Evolutionary conservation across 345 rosid genomes (phyloP).

Genomic region (Sisymbrium altissimum): DNA sequence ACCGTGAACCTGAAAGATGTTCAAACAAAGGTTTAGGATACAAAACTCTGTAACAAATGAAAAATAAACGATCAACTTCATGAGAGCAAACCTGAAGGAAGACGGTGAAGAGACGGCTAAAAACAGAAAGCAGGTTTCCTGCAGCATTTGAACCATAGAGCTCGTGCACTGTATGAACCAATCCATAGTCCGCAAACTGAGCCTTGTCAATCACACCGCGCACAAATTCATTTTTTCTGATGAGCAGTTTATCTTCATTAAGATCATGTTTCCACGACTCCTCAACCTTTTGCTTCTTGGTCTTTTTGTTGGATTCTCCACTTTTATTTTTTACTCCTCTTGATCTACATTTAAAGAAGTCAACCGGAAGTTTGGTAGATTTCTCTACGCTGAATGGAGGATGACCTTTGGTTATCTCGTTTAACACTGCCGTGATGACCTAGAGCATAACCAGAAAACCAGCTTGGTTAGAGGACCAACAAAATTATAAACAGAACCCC

Average conservation of each 20-base stretch:
- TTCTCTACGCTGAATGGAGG: constrained; percentile 84
- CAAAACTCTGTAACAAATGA: not conserved
- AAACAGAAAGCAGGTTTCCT: constrained; percentile 74
- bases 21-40: constrained; percentile 26
- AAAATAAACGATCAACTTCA: not conserved
- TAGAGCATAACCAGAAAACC: constrained; percentile 24
- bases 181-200: constrained; percentile 94
- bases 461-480: constrained; percentile 2
- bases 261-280: constrained; percentile 36
- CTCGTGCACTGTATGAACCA: constrained; percentile 94
- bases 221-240: constrained; percentile 63
- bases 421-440: constrained; percentile 68
- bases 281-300: constrained; percentile 20
- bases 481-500: not conserved
- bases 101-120: constrained; percentile 88
- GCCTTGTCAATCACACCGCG: constrained; percentile 97
- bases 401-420: constrained; percentile 65
- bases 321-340: constrained; percentile 19
- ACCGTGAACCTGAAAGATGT: constrained; percentile 78
- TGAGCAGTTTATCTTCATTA: constrained; percentile 68
- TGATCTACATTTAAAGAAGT: constrained; percentile 60
- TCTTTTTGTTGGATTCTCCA: not conserved
- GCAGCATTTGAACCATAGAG: constrained; percentile 88
- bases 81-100: constrained; percentile 68
- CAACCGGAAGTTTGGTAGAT: constrained; percentile 65